A percentile compares a stretch with the other conserved stretches of the same genome.
Evolutionary conservation across 352 stramenopile species (phyloP).

Genomic region (Aphanomyces cochlioides): DNA sequence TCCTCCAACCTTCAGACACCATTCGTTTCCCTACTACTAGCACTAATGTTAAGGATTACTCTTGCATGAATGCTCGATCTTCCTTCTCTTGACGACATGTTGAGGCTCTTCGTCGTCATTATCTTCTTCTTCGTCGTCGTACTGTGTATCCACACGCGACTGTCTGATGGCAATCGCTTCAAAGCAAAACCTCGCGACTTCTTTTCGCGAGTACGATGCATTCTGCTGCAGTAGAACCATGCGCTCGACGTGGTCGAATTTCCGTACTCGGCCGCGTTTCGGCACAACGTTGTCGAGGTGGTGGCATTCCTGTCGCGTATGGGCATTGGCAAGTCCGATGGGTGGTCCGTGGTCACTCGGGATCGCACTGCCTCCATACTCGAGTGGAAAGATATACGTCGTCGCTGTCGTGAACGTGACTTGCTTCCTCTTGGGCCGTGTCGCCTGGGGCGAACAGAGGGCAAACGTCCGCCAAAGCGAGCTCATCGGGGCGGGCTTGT

Average conservation of each 20-base stretch:
- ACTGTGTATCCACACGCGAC: not conserved
- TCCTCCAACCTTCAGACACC: too few species aligned
- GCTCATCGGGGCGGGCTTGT: too few species aligned
- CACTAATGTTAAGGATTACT: too few species aligned
- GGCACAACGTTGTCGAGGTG: not conserved
- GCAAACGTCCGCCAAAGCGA: too few species aligned
- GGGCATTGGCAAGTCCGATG: not conserved
- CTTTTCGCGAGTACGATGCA: not conserved
- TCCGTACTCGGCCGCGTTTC: not conserved
- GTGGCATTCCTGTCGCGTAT: not conserved
- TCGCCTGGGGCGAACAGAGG: too few species aligned
- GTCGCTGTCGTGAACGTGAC: not conserved
- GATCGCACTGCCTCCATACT: not conserved
- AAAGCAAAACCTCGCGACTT: not conserved
- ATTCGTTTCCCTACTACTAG: too few species aligned
- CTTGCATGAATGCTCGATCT: not conserved
- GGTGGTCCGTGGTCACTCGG: not conserved
- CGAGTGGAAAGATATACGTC: not conserved
- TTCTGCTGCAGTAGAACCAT: not conserved
- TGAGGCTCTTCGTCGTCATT: not conserved
- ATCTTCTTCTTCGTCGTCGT: not conserved
- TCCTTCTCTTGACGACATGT: not conserved
- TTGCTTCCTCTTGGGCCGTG: not conserved
- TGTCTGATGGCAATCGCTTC: not conserved
- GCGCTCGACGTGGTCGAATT: not conserved